These are phyloP conservation scores for Dichotomopilus funicola DNA, from an alignment of 2,329 filamentous ascomycete genomes.

Conservation along the genomic window DNA sequence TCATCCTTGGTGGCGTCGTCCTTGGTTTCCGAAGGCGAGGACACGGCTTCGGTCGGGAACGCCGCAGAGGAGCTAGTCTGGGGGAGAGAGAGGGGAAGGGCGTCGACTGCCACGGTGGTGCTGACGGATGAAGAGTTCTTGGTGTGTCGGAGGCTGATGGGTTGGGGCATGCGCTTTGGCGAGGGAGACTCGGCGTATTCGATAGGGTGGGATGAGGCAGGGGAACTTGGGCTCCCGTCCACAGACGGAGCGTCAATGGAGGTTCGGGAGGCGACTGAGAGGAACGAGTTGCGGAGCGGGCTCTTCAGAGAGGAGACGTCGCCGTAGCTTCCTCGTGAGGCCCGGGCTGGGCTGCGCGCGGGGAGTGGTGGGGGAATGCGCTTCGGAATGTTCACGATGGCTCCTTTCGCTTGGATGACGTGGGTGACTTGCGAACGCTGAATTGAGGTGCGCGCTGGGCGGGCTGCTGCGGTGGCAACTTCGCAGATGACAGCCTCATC, in stretches of 20 bases:
- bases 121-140: constrained; percentile 25
- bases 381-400: constrained; percentile 79
- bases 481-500: constrained; percentile 66
- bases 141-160: constrained; percentile 16
- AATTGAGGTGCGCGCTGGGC: constrained; percentile 51
- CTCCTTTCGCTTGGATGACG: constrained; percentile 64
- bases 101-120: constrained; percentile 20
- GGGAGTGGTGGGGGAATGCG: constrained; percentile 72
- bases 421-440: constrained; percentile 60
- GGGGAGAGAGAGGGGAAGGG: background rate
- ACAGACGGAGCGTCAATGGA: constrained; percentile 6
- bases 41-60: background rate
- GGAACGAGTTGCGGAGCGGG: constrained; percentile 46
- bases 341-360: constrained; percentile 64
- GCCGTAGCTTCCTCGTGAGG: constrained; percentile 49
- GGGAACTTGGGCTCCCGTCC: constrained; percentile 3
- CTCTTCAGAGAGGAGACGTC: constrained; percentile 49
- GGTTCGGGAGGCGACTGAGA: constrained; percentile 21
- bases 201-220: no score
- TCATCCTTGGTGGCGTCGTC: background rate
- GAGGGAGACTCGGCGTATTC: background rate
- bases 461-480: constrained; percentile 50
- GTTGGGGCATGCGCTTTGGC: constrained; percentile 6
- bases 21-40: background rate
- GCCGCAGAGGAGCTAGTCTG: background rate